Evolutionary conservation across 768 basidiomycete species (phyloP).

Genomic region (Steccherinum ochraceum): DNA sequence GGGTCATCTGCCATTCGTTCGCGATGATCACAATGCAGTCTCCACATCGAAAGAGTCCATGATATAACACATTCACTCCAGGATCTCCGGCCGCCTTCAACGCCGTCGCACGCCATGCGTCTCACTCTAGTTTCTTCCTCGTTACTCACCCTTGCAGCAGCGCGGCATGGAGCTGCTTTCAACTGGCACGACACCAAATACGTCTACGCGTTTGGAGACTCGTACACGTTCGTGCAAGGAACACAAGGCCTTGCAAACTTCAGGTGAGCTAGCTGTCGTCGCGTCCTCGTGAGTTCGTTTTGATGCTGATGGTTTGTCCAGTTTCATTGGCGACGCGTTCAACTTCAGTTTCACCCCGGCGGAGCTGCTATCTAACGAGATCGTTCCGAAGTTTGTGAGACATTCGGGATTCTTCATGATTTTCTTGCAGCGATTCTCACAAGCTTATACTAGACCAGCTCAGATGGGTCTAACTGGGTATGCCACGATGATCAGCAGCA

Average conservation of each 20-base stretch:
- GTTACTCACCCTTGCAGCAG: too few relatives aligned
- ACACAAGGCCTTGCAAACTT: constrained; percentile 42
- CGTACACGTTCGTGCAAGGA: constrained; percentile 50
- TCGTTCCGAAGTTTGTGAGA: constrained; percentile 38
- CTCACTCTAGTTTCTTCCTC: too few relatives aligned
- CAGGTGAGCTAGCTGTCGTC: constrained; percentile 26
- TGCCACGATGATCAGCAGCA: background rate
- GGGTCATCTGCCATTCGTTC: too few relatives aligned
- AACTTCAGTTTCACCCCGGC: constrained; percentile 34
- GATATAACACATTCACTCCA: too few relatives aligned
- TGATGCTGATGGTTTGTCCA: too few relatives aligned
- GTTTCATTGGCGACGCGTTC: constrained; percentile 45
- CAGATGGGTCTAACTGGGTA: constrained; percentile 50
- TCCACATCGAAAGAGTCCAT: too few relatives aligned
- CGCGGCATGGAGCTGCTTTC: too few relatives aligned
- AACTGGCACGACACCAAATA: constrained; percentile 38
- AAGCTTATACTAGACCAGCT: constrained; percentile 36
- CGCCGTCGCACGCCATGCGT: too few relatives aligned
- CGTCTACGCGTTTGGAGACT: constrained; percentile 51
- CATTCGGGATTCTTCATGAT: background rate
- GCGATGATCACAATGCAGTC: too few relatives aligned
- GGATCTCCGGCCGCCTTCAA: too few relatives aligned
- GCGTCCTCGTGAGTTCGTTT: too few relatives aligned
- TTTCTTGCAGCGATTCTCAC: background rate
- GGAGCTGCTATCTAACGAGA: constrained; percentile 36